Evolutionary conservation across 2,329 filamentous ascomycete species (phyloP), one percentile per base, ranked within the genome.

Genomic region (Penicillium sclerotigenum): DNA sequence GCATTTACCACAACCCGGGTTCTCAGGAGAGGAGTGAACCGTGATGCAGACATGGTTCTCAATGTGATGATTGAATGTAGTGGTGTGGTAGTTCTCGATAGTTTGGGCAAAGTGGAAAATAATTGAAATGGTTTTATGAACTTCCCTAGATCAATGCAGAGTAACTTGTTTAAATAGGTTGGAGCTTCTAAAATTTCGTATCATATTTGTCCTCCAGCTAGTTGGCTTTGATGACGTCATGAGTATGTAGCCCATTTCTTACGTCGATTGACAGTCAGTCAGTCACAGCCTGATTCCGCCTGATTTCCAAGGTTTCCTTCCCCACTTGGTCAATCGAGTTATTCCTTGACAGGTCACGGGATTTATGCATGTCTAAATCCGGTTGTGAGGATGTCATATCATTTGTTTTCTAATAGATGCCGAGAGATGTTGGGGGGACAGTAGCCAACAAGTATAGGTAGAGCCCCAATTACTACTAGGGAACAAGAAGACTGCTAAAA

Each of bases 11-110:
- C 56, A 50, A 65, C 57, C 14, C 63, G 58, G 22, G 64, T 57
- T 51, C 52, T 54, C 9, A 69, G 52, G 48, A 69, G 41, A 33
- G 70, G 68, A 57, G 68, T 57, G 48, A 73, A 49, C 57, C 71
- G 72, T 42, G 64, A 60, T 61, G 75, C 60, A 59, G 59, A 61
- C 64, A 65, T 66, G 56, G 20, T 45, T 61, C 47, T 50, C 40
- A 14, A 31, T 10, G 13, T 47, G 53, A 24, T 33, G 29, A 28
- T 22, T 22, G 10, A 16, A 20, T 22, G 36, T 29, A 20, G 26
- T 26, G n/a, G 24, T 42, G 29, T 42, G 22, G 20, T 52, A 33
- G 18, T 45, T 43, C 28, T n/a, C 28, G 14, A 54, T 43, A 13
- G 11, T 4, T 22, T 24, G 36, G 40, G 8, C 1, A 22, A 33